Conservation (phyloP, 345 rosid genomes). For the Citrus glauca region DNA sequence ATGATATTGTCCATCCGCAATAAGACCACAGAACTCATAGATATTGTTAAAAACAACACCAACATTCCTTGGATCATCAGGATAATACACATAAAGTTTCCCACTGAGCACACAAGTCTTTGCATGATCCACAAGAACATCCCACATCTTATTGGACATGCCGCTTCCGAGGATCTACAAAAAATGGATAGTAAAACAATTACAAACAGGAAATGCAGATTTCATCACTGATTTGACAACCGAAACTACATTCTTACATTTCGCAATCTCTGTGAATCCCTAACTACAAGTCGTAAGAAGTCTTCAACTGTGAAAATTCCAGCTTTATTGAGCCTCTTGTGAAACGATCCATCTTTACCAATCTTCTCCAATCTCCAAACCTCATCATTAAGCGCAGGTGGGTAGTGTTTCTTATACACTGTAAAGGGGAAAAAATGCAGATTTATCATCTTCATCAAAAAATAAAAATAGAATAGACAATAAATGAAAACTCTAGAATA, state of each 20-base stretch:
- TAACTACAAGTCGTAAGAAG: slow-evolving; percentile 74
- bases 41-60: slow-evolving; percentile 85
- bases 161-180: slow-evolving; percentile 97
- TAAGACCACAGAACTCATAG: slow-evolving; percentile 71
- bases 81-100: slow-evolving; percentile 78
- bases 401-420: slow-evolving; percentile 99
- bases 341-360: slow-evolving; percentile 96
- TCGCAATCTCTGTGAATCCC: slow-evolving; percentile 74
- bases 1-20: slow-evolving; percentile 63
- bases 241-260: slow-evolving; percentile 48
- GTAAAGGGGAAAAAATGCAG: slow-evolving; percentile 6
- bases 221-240: slow-evolving; percentile 9
- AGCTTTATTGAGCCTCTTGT: slow-evolving; percentile 85
- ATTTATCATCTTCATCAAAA: neutral
- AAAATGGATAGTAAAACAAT: slow-evolving; percentile 10
- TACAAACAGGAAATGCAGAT: slow-evolving; percentile 6
- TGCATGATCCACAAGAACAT: slow-evolving; percentile 86
- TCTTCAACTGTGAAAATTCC: slow-evolving; percentile 86
- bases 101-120: slow-evolving; percentile 82
- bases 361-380: slow-evolving; percentile 98
- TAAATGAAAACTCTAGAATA: neutral
- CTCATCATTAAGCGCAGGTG: slow-evolving; percentile 83
- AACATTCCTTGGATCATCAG: slow-evolving; percentile 51
- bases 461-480: neutral
- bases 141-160: slow-evolving; percentile 99